Percentiles rank a stretch among this genome's conserved stretches.
Conservation (phyloP, 140 eudicot species). For the Ambrosia hybrid region DNA sequence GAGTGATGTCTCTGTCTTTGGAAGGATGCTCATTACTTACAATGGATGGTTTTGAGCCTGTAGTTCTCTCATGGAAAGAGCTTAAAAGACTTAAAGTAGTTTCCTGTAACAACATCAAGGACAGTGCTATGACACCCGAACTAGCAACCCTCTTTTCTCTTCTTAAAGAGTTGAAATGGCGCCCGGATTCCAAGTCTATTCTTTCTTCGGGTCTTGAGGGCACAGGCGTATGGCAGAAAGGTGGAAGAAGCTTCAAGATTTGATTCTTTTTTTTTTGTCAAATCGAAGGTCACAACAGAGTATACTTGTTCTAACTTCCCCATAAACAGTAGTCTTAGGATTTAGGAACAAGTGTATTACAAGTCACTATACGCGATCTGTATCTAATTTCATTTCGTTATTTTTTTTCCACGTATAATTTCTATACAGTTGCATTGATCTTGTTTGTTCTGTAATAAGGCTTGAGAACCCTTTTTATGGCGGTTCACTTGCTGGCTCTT, state of each 20-base stretch:
- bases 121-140: conserved; percentile 69
- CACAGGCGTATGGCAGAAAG: conserved; percentile 79
- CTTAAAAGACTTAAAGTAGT: conserved; percentile 75
- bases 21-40: conserved; percentile 94
- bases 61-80: conserved; percentile 79
- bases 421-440: not conserved
- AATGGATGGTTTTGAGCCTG: conserved; percentile 72
- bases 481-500: no score
- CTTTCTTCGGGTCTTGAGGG: conserved; percentile 74
- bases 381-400: conserved; percentile 23
- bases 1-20: conserved; percentile 60
- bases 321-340: conserved; percentile 24
- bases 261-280: conserved; percentile 5
- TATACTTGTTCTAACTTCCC: conserved; percentile 27
- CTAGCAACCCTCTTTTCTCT: conserved; percentile 67
- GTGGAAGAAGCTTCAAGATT: conserved; percentile 73
- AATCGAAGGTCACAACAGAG: conserved; percentile 5
- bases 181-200: conserved; percentile 86
- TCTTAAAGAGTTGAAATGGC: conserved; percentile 91
- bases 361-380: conserved; percentile 1
- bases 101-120: conserved; percentile 83
- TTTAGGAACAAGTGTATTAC: conserved; percentile 33
- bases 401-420: conserved; percentile 14
- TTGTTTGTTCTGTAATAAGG: not conserved
- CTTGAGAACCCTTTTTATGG: not conserved